Base-by-base conservation (phyloP, 495 filamentous ascomycete genomes). In the Penicillium ucsense region DNA sequence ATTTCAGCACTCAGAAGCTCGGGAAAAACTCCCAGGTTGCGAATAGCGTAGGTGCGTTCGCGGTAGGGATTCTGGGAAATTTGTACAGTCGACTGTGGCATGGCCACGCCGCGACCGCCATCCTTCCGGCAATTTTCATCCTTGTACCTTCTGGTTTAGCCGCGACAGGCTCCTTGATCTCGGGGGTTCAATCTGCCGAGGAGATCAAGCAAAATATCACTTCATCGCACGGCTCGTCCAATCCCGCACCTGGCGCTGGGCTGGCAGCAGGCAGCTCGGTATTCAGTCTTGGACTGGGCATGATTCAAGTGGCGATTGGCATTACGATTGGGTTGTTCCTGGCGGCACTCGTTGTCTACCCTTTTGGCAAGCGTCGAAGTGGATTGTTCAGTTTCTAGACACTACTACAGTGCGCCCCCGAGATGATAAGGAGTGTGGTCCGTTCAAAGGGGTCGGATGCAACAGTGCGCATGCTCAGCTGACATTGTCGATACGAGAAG, bases 61-160 rank as follows among this genome's bases (percentile, higher is more conserved):
- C 79, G 3, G 81, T 95, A 31, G 90, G 89, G 31, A 77, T 92
- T 9, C 63, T 88, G 44, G 89, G 87, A 6, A 95, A 95, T 57
- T 49, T 92, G 6, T 94, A 95, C 70, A 84, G 85, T 3, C 77
- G 90, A 1, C 49, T 88, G 9, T 77, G 83, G 58, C 82, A 90
- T 59, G 87, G 86, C 3, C 77, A 94, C 27, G 88, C 89, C 0
- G 89, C 88, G 0, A 86, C 86, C 0, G 84, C 86, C 8, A 83
- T 96, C 56, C 65, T 95, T 1, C 90, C 90, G 0, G 89, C 82
- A 3, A 94, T 96, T 49, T 94, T 94, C 56, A 86, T 95, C 4
- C 84, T 90, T 44, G 90, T 96, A 6, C 90, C 90, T 0, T 86
- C 81, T 6, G 89, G 88, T 0, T 73, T 96, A 6, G 87, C 89